phyloP scores from a whole-genome alignment of 2,329 filamentous ascomycete genomes.

The Chrysoporthe deuterocubensis region DNA sequence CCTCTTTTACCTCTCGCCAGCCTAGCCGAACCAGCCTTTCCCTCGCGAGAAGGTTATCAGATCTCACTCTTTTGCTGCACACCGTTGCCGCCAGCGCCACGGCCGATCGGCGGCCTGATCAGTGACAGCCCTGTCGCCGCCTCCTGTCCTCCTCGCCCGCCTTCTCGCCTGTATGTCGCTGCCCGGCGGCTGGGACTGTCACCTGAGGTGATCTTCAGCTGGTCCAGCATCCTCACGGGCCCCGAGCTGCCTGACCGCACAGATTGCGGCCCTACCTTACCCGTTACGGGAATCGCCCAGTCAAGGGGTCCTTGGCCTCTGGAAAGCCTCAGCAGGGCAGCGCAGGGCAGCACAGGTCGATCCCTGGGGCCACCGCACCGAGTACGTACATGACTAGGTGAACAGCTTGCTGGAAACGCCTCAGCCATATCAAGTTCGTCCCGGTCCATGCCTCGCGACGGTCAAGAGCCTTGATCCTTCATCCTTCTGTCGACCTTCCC shows the following conservation, averaged over 20 bases:
- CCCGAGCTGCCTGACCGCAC: conserved; percentile 1
- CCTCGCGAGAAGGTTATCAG: neutral
- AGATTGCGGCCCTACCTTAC: neutral
- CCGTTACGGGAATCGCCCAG: conserved; percentile 2
- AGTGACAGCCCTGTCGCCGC: conserved; percentile 1
- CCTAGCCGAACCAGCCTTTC: conserved; percentile 2
- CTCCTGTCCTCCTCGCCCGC: neutral
- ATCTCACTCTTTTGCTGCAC: neutral
- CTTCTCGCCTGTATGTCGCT: neutral
- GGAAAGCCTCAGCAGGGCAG: conserved; percentile 1
- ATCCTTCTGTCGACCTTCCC: neutral
- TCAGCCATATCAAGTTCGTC: neutral
- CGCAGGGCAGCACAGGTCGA: neutral
- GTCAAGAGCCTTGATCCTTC: neutral
- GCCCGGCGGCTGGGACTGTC: no score
- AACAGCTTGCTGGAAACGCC: neutral
- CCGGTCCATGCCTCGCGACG: neutral
- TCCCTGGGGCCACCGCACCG: conserved; percentile 4
- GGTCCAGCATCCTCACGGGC: neutral
- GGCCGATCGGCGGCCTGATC: neutral
- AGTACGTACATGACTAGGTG: conserved; percentile 14
- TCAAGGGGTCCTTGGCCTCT: conserved; percentile 1
- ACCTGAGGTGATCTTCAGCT: no score
- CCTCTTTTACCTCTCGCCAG: neutral
- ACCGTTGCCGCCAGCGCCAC: neutral